Base-by-base conservation (phyloP, 352 stramenopile species). In the Phytophthora megakarya region DNA sequence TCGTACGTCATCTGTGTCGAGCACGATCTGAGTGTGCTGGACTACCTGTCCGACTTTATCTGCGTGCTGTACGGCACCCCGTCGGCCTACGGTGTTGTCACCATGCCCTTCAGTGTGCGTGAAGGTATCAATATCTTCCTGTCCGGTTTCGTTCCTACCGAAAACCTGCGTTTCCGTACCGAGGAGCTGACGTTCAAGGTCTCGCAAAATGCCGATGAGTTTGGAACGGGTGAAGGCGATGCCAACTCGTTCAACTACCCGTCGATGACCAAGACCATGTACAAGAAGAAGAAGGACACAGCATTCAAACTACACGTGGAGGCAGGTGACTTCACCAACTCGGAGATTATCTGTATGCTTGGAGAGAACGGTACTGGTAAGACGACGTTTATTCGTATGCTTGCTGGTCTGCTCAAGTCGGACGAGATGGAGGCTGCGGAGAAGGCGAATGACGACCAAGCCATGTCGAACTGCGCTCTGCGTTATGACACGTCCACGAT, bases 111-210 rank as follows among this genome's bases (percentile, higher is more conserved):
- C 78, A 98, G 92, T 70, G 98, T 99, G 38, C 91, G 97, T 63
- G 97, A 99, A 76, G 98, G 98, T 61, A 99, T 99, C 81, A 99
- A 99, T 84, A 98, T 99, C 46, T 99, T 99, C 81, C 86, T 99
- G 54, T 90, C 97, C 0, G 98, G 98, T 46, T 99, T 99, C 70
- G 95, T 99, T 37, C 97, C 97, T 23, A 99, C 98, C 15, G 98
- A 99, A 82, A 99, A 99, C 77, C 77, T 99, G 64, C 86, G 98
- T 56, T 99, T 99, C 88, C 88, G 98, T 65, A 95, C 99, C 54
- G 96, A 99, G 81, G 95, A 97, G 57, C 88, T 99, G 7, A 98
- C 91, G 47, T 99, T 99, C 84, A 99, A 99, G 88, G 93, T 99
- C 12, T 82, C 96, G 40, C 95, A 99, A 74, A 96, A 84, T 23